phyloP scores from a whole-genome alignment of 495 filamentous ascomycete genomes.

The Mytilinidion resinicola region DNA sequence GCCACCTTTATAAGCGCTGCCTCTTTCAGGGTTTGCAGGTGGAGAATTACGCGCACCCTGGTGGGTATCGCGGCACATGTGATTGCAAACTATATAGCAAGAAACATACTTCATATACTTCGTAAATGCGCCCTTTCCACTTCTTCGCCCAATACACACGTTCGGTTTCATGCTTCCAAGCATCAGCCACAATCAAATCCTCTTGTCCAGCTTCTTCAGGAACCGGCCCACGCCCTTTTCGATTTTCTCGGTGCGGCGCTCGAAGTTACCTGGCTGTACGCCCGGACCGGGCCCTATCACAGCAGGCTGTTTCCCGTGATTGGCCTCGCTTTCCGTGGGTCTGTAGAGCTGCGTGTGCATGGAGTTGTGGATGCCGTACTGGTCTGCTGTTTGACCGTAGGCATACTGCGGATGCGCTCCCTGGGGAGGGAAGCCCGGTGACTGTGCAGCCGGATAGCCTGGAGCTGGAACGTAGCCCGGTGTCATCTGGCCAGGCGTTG shows the following conservation, averaged over 20 bases:
- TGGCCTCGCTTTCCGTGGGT: conserved; percentile 52
- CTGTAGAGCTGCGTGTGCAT: conserved; percentile 55
- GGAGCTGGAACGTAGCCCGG: conserved; percentile 21
- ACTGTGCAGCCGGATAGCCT: neutral
- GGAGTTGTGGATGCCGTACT: conserved; percentile 61
- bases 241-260: conserved; percentile 59
- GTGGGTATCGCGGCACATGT: too few species aligned
- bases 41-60: too few species aligned
- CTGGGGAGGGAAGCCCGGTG: conserved; percentile 6
- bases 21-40: too few species aligned
- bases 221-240: conserved; percentile 76
- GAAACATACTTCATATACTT: too few species aligned
- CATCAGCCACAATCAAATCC: conserved; percentile 44
- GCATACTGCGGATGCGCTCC: conserved; percentile 19
- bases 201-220: conserved; percentile 87
- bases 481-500: conserved; percentile 27
- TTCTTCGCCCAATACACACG: too few species aligned
- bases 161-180: too few species aligned
- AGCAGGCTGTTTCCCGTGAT: conserved; percentile 36
- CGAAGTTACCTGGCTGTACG: conserved; percentile 52
- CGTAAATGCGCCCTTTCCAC: neutral
- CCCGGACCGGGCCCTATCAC: conserved; percentile 28
- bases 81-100: too few species aligned
- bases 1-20: too few species aligned
- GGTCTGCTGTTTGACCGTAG: conserved; percentile 30